Evolutionary conservation across 495 filamentous ascomycete species (phyloP).

Genomic region (Aspergillus olivimuriae): DNA sequence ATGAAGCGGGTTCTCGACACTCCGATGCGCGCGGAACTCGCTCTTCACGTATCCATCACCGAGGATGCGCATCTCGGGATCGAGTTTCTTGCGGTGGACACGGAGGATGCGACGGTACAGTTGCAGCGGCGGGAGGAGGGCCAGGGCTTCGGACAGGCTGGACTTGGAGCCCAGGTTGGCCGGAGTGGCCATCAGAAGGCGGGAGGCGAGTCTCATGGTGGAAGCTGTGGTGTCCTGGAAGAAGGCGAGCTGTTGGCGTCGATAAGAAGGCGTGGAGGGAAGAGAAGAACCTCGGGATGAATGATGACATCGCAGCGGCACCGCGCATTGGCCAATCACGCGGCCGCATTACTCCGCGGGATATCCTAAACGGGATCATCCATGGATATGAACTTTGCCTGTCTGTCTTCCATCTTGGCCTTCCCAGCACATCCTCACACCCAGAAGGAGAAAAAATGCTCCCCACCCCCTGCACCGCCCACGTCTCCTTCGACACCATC

Average conservation of each 20-base stretch:
- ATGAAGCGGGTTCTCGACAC: constrained; percentile 85
- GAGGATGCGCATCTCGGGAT: constrained; percentile 65
- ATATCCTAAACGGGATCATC: too few species aligned
- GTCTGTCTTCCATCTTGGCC: background rate
- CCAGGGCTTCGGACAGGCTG: constrained; percentile 54
- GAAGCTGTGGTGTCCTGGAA: background rate
- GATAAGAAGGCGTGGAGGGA: background rate
- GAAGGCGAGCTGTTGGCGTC: too few species aligned
- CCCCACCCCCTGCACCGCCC: constrained; percentile 84
- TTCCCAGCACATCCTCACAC: background rate
- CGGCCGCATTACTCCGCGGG: background rate
- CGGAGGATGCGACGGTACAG: constrained; percentile 84
- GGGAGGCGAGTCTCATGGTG: constrained; percentile 18
- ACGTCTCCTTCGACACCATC: constrained; percentile 76
- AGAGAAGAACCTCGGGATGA: background rate
- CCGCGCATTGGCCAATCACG: constrained; percentile 8
- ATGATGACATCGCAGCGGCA: constrained; percentile 17
- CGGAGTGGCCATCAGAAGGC: constrained; percentile 42
- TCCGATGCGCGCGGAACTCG: constrained; percentile 78
- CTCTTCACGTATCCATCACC: constrained; percentile 88
- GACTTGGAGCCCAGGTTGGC: constrained; percentile 41
- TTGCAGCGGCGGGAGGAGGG: constrained; percentile 83
- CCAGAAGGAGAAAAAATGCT: constrained; percentile 52
- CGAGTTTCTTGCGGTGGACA: constrained; percentile 73
- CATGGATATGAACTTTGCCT: too few species aligned